Base-by-base conservation (phyloP, 805 yeast species). In the Yarrowia sp. region DNA sequence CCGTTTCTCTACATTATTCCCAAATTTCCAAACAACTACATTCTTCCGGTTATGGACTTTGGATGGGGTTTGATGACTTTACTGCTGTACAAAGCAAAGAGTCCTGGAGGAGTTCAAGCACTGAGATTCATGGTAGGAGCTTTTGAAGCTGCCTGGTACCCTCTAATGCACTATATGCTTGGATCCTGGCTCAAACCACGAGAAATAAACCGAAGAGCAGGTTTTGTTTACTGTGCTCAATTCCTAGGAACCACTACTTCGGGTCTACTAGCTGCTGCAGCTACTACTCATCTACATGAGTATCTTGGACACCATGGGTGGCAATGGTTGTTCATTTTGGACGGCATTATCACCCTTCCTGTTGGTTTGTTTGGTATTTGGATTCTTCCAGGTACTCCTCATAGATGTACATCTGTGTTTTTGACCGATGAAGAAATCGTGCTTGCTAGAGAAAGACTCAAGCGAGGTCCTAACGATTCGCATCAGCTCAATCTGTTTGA, bases 281-380 rank as follows among this genome's bases (percentile, higher is more conserved):
- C 86, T 32, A 80, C 76, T 66, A 69, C 78, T 22, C 69, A 74
- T 41, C 71, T 87, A 69, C 74, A 79, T 63, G 89, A 87, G 33
- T 76, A 71, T 11, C 70, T 73, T 53, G 90, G 90, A 3, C 57
- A 50, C 8, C 17, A 35, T 7, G 57, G 57, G 3, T 86, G 90
- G 90, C 80, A 85, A 73, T 86, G 90, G 90, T 81, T 84, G 75
- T 84, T 84, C 69, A 80, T 86, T 58, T 79, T 86, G 65, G 89
- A 87, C 73, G 87, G 89, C 28, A 75, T 86, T 65, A 73, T 80
- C 53, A 74, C 77, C 4, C 68, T 78, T 17, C 77, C 75, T 3
- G 73, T 78, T 15, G 82, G 81, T 0, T 14, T 78, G 3, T 44
- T 71, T 10, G 81, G 81, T 0, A 73, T 77, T 66, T 76, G 79